A percentile compares a stretch with the other conserved stretches of the same genome.
Evolutionary conservation across 176 grass and related monocot genomes (phyloP).

Genomic region (Oropetium thomaeum): DNA sequence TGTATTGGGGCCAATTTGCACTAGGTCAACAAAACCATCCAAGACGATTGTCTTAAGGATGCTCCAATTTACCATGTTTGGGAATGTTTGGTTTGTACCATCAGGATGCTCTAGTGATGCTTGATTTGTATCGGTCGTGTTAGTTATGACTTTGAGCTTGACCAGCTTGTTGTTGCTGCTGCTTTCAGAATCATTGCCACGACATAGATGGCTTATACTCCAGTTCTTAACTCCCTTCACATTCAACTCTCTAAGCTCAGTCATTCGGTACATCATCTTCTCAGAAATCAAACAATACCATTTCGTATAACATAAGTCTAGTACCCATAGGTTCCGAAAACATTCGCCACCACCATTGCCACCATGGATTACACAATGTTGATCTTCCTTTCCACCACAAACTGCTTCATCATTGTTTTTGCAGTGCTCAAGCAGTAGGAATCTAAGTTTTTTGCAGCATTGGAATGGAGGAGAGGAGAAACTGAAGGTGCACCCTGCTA

Average conservation of each 20-base stretch:
- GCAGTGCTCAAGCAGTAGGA: background rate
- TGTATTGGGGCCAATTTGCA: no score
- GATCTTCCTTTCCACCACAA: background rate
- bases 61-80: no score
- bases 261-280: background rate
- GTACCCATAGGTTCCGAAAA: background rate
- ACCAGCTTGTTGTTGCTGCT: background rate
- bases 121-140: no score
- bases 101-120: no score
- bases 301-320: background rate
- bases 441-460: background rate
- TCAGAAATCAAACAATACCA: background rate
- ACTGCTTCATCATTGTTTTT: no score
- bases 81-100: no score
- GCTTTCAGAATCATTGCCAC: no score
- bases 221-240: background rate
- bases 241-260: background rate
- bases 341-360: background rate
- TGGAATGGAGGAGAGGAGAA: slow-evolving; percentile 27
- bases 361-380: background rate
- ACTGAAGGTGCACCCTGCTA: background rate
- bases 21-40: no score
- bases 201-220: background rate
- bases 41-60: no score
- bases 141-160: slow-evolving; percentile 11